These are phyloP conservation scores for Daucus carota DNA, from an alignment of 129 eudicot genomes.

Conservation along the genomic window DNA sequence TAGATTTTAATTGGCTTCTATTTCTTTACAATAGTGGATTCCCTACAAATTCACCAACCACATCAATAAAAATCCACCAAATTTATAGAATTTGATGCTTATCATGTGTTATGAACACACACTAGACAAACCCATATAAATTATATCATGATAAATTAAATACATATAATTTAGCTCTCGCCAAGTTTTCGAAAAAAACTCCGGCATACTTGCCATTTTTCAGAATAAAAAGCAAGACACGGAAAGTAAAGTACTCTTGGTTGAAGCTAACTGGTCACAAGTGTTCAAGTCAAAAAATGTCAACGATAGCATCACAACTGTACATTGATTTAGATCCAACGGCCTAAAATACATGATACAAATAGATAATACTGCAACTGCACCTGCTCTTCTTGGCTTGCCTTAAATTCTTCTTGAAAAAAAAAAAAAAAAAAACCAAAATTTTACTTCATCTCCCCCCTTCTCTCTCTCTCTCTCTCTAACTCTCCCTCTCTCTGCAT, in stretches of 20 bases:
- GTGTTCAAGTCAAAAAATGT: not conserved
- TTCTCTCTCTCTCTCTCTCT: not conserved
- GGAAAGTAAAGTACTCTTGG: not conserved
- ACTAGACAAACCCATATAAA: too few relatives aligned
- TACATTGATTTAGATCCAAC: not conserved
- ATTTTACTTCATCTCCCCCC: not conserved
- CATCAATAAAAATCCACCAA: too few relatives aligned
- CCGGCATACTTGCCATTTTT: too few relatives aligned
- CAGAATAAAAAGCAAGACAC: too few relatives aligned
- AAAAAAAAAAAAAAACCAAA: not conserved
- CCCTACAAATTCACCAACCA: too few relatives aligned
- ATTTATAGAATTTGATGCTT: too few relatives aligned
- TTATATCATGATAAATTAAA: too few relatives aligned
- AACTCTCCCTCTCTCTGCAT: not conserved
- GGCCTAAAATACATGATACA: not conserved
- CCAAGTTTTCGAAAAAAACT: too few relatives aligned
- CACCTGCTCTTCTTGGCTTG: constrained; percentile 3
- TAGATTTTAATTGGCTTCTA: too few relatives aligned
- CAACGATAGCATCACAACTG: not conserved
- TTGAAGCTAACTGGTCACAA: not conserved
- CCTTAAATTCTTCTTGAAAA: not conserved
- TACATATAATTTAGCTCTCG: too few relatives aligned
- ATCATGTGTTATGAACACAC: too few relatives aligned
- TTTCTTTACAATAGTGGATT: too few relatives aligned
- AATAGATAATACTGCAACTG: not conserved